A percentile compares a stretch with the other conserved stretches of the same genome.
phyloP scores from a whole-genome alignment of 129 eudicot genomes.

The Flaveria linearis region DNA sequence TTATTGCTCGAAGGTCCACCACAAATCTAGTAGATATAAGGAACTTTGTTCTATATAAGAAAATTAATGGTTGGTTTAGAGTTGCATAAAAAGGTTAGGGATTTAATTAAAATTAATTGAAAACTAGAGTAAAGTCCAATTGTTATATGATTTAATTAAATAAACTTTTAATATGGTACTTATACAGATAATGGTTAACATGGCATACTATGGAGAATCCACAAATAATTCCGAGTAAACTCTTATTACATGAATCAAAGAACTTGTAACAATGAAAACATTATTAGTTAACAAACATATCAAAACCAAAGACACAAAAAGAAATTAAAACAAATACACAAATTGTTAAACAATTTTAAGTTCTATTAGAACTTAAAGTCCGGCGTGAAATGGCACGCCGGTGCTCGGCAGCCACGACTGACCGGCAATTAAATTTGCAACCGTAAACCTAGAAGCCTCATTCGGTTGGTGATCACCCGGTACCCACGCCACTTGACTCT shows the following conservation, averaged over 20 bases:
- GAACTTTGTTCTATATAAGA: no score
- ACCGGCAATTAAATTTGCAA: constrained; percentile 50
- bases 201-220: not conserved
- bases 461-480: constrained; percentile 43
- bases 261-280: not conserved
- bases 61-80: no score
- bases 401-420: constrained; percentile 60
- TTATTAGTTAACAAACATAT: not conserved
- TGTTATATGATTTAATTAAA: no score
- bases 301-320: not conserved
- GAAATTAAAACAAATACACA: not conserved
- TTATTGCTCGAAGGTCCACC: no score
- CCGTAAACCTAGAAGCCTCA: constrained; percentile 53
- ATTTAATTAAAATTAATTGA: no score
- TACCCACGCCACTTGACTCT: constrained; percentile 67
- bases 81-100: no score
- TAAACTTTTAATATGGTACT: no score
- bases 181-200: no score
- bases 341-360: not conserved
- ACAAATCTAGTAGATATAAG: no score
- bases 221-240: not conserved
- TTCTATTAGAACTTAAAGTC: constrained; percentile 30
- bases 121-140: no score
- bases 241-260: constrained; percentile 7
- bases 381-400: constrained; percentile 52